Conservation (phyloP, 164 flowering plant species). For the Stephania yunnanensis region DNA sequence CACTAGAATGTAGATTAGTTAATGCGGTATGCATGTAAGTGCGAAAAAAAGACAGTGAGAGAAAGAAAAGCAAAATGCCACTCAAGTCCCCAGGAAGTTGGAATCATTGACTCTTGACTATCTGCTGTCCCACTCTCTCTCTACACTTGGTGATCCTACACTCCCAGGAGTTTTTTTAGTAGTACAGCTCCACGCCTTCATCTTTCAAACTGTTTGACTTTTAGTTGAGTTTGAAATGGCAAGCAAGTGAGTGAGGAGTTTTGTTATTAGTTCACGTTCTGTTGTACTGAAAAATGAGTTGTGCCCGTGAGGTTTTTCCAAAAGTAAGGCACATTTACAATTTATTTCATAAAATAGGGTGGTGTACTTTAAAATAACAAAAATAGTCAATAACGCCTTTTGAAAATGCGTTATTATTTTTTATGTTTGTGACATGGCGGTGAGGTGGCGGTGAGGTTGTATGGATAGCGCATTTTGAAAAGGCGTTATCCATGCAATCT, state of each 20-base stretch:
- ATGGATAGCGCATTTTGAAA: no score
- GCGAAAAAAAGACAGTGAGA: background rate
- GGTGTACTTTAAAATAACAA: no score
- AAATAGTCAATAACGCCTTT: no score
- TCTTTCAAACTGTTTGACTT: background rate
- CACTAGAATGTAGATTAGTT: no score
- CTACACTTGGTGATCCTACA: background rate
- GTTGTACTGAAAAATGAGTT: background rate
- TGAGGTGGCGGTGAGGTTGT: no score
- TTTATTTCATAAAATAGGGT: no score
- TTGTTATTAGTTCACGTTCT: background rate
- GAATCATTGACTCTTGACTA: constrained; percentile 10
- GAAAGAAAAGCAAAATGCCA: background rate
- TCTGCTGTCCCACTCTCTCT: background rate
- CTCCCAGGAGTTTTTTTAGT: background rate
- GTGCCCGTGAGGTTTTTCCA: no score
- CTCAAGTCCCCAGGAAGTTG: constrained; percentile 1
- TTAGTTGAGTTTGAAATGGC: background rate
- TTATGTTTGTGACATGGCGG: no score
- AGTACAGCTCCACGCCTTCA: background rate
- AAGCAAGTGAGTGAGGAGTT: background rate
- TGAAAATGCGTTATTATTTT: no score
- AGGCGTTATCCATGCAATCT: no score
- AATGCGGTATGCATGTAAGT: no score
- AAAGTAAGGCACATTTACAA: no score